A percentile compares a stretch with the other conserved stretches of the same genome.
Conservation (phyloP, 2,329 filamentous ascomycete genomes). For the Fusarium nygamai region DNA sequence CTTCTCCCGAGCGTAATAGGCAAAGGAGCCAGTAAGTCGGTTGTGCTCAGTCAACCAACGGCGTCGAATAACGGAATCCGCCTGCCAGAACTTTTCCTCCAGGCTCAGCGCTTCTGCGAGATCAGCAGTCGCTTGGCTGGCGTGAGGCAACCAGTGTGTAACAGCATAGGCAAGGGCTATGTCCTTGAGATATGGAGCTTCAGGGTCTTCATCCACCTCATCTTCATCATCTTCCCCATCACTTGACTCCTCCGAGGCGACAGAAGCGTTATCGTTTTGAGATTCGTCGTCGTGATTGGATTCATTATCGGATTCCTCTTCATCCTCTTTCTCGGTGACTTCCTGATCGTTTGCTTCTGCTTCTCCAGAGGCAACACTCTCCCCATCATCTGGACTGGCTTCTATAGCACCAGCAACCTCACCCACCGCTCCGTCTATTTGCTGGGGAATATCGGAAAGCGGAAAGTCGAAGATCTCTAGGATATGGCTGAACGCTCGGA, state of each 20-base stretch:
- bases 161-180: conserved; percentile 50
- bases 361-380: conserved; percentile 20
- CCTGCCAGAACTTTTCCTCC: conserved; percentile 53
- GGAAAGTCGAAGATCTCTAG: conserved; percentile 48
- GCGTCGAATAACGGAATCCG: conserved; percentile 48
- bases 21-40: conserved; percentile 46
- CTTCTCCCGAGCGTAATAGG: conserved; percentile 42
- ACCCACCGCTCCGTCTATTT: neutral
- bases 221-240: conserved; percentile 18
- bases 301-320: conserved; percentile 24
- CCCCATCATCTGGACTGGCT: neutral
- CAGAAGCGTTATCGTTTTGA: neutral
- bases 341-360: neutral
- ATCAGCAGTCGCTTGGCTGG: conserved; percentile 53
- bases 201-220: conserved; percentile 37
- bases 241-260: neutral
- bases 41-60: conserved; percentile 52
- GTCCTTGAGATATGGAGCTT: conserved; percentile 42
- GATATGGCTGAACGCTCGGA: conserved; percentile 52
- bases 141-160: conserved; percentile 55
- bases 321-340: neutral
- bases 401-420: neutral
- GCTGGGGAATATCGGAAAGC: neutral
- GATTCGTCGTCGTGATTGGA: neutral
- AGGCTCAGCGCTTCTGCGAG: conserved; percentile 53